Conservation (phyloP, 305 asterid species). For the Fraxinus sp. region DNA sequence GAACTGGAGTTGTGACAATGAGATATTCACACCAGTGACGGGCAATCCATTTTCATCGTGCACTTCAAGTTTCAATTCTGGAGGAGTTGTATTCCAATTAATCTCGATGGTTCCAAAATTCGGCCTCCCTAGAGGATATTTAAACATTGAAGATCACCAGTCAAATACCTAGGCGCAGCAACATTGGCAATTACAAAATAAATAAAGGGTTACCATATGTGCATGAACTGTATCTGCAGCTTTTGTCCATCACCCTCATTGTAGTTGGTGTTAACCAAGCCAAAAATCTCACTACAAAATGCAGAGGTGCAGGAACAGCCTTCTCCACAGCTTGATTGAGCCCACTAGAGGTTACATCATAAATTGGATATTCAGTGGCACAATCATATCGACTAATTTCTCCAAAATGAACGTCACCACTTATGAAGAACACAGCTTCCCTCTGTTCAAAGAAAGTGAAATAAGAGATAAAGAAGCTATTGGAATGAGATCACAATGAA, state of each 20-base stretch:
- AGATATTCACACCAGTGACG: constrained; percentile 23
- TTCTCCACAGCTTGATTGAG: constrained; percentile 38
- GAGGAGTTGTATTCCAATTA: constrained; percentile 29
- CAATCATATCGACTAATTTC: constrained; percentile 35
- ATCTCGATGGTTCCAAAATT: constrained; percentile 35
- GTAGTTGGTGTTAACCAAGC: constrained; percentile 35
- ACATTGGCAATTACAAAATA: not conserved
- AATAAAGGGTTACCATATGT: constrained; percentile 28
- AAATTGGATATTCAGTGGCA: constrained; percentile 32
- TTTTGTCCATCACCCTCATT: constrained; percentile 29
- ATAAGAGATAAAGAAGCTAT: not conserved
- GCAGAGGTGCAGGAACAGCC: constrained; percentile 30
- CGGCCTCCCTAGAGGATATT: constrained; percentile 26
- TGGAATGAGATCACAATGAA: not conserved
- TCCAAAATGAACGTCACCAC: constrained; percentile 43
- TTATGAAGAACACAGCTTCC: constrained; percentile 35
- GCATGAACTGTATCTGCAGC: constrained; percentile 31
- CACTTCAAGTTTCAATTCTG: constrained; percentile 26
- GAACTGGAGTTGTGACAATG: constrained; percentile 25
- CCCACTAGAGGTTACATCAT: constrained; percentile 35
- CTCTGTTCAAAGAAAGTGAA: constrained; percentile 20
- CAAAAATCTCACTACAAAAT: constrained; percentile 26
- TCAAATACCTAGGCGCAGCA: not conserved
- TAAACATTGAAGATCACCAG: not conserved
- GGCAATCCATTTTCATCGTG: constrained; percentile 30